Evolutionary conservation across 441 rosid genomes (phyloP).

Genomic region (Syzygium syzygioides): DNA sequence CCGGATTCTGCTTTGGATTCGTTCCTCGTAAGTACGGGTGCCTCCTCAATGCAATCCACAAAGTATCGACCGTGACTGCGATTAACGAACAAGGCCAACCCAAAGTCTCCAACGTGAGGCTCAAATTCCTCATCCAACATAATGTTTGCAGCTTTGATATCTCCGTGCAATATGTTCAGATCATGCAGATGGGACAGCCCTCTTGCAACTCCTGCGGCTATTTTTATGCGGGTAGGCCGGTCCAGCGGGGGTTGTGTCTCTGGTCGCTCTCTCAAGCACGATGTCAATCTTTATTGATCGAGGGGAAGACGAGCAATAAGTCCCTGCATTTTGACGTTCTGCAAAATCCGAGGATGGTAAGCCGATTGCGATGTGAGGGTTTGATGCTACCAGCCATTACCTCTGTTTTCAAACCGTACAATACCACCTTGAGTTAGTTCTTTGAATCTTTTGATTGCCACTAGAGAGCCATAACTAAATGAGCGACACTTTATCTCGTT

Average conservation of each 20-base stretch:
- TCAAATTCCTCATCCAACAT: constrained; percentile 65
- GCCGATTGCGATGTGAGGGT: too few relatives aligned
- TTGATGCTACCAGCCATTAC: too few relatives aligned
- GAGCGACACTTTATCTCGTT: too few relatives aligned
- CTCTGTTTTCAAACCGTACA: too few relatives aligned
- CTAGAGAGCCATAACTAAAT: too few relatives aligned
- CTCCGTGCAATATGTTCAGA: constrained; percentile 76
- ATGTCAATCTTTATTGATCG: constrained; percentile 43
- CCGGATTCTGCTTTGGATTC: background rate
- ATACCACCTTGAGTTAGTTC: too few relatives aligned
- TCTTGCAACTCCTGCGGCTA: constrained; percentile 63
- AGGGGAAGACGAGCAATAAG: constrained; percentile 39
- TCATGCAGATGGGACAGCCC: constrained; percentile 74
- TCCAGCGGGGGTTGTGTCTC: constrained; percentile 16
- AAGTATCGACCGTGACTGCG: constrained; percentile 3
- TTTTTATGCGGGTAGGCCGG: constrained; percentile 55
- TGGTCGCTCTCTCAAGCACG: constrained; percentile 23
- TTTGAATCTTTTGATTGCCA: too few relatives aligned
- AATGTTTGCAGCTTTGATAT: constrained; percentile 75
- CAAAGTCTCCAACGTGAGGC: constrained; percentile 75
- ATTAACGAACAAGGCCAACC: constrained; percentile 61
- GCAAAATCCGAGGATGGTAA: too few relatives aligned
- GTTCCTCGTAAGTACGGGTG: background rate
- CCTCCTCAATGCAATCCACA: background rate
- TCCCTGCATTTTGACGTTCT: too few relatives aligned